Conservation (phyloP, 2,329 filamentous ascomycete species). For the Scopulariopsis brevicaulis region DNA sequence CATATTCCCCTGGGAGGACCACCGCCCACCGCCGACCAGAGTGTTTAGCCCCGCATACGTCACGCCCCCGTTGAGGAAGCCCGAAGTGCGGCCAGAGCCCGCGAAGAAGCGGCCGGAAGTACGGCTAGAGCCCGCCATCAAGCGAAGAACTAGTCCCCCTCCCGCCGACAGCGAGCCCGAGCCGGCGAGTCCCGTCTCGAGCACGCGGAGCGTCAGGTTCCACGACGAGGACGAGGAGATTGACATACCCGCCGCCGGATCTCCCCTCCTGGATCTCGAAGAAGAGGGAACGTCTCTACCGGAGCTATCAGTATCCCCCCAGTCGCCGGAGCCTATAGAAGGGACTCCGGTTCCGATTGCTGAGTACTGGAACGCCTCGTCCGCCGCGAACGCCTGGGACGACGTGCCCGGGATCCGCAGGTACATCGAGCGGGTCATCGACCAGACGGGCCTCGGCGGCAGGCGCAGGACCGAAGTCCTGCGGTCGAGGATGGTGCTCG, state of each 20-base stretch:
- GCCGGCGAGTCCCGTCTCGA: not conserved
- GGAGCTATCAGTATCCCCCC: conserved; percentile 4
- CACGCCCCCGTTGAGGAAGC: not conserved
- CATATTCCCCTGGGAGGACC: conserved; percentile 86
- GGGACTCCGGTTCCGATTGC: conserved; percentile 56
- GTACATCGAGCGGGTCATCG: conserved; percentile 71
- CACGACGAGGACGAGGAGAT: not conserved
- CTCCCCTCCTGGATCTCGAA: not conserved
- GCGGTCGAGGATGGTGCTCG: not conserved
- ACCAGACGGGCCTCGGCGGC: conserved; percentile 30
- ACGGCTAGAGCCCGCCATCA: not conserved
- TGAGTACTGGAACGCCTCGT: conserved; percentile 9
- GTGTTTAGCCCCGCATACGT: conserved; percentile 35
- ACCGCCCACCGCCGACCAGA: conserved; percentile 50
- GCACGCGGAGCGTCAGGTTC: not conserved
- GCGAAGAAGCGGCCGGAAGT: not conserved
- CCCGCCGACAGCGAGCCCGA: not conserved
- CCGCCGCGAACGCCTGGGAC: conserved; percentile 72
- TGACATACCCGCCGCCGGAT: not conserved
- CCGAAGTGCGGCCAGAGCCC: not conserved
- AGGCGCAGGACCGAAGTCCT: conserved; percentile 12
- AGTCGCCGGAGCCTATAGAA: conserved; percentile 13
- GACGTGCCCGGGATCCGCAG: conserved; percentile 76
- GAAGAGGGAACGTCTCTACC: not conserved
- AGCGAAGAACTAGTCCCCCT: not conserved